Evolutionary conservation across 208 protist species (phyloP).

Genomic region (Jaenimonas drosophilae): DNA sequence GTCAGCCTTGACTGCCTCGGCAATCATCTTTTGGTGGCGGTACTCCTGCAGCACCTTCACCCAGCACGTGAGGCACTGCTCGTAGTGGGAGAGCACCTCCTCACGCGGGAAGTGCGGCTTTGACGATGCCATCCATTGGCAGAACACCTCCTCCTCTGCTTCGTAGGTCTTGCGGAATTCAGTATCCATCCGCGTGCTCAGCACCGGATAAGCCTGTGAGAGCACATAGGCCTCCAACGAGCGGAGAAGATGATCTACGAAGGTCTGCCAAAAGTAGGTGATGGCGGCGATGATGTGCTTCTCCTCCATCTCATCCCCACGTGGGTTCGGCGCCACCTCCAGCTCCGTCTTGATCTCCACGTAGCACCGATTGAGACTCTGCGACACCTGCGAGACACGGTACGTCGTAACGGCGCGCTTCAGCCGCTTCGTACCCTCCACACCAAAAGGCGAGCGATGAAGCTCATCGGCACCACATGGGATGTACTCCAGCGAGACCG

Average conservation of each 20-base stretch:
- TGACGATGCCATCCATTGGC: conserved; percentile 10
- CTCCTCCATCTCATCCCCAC: not conserved
- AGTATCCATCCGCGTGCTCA: conserved; percentile 1
- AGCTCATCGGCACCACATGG: conserved; percentile 14
- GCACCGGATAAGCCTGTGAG: conserved; percentile 14
- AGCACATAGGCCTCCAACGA: conserved; percentile 20
- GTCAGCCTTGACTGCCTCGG: conserved; percentile 15
- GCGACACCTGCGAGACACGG: conserved; percentile 19
- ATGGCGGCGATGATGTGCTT: conserved; percentile 5
- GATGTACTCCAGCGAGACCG: conserved; percentile 25
- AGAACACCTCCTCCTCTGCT: conserved; percentile 20
- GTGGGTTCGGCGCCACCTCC: conserved; percentile 6
- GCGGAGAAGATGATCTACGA: conserved; percentile 8
- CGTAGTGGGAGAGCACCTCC: conserved; percentile 15
- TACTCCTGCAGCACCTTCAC: conserved; percentile 14
- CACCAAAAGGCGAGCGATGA: conserved; percentile 31
- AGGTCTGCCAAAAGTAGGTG: conserved; percentile 18
- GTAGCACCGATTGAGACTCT: conserved; percentile 36
- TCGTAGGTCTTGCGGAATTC: conserved; percentile 12
- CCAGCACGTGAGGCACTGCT: conserved; percentile 24
- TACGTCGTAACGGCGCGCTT: conserved; percentile 8
- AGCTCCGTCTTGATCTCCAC: conserved; percentile 22
- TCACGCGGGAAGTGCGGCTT: conserved; percentile 6
- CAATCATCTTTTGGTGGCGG: conserved; percentile 22
- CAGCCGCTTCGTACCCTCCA: conserved; percentile 11